phyloP scores from a whole-genome alignment of 352 stramenopile species.

The Pythium monospermum region DNA sequence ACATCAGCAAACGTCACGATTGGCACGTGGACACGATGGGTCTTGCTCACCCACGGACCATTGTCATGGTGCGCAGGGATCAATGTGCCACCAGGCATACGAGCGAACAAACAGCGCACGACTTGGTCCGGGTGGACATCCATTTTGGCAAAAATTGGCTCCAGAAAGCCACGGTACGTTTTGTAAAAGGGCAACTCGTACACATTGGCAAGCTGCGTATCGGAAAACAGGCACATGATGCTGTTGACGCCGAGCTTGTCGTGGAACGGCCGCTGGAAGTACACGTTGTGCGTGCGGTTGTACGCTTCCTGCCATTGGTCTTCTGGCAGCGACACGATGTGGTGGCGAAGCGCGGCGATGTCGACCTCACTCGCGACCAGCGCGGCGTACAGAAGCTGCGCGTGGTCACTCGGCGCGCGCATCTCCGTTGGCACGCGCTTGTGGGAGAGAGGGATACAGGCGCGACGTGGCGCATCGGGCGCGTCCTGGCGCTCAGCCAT shows the following conservation, averaged over 20 bases:
- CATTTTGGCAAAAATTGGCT: constrained; percentile 79
- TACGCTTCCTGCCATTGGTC: constrained; percentile 38
- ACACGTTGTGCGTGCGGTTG: constrained; percentile 72
- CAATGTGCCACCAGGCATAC: constrained; percentile 87
- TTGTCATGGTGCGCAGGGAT: constrained; percentile 97
- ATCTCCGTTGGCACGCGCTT: constrained; percentile 54
- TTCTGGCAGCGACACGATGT: constrained; percentile 31
- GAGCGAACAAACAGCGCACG: constrained; percentile 91
- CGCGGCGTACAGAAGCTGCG: constrained; percentile 31
- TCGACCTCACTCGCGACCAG: constrained; percentile 35
- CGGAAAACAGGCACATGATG: constrained; percentile 94
- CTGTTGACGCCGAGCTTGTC: constrained; percentile 95
- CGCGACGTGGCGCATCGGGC: constrained; percentile 28
- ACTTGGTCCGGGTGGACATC: constrained; percentile 44
- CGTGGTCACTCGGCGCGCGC: constrained; percentile 35
- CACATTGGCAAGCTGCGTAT: constrained; percentile 92
- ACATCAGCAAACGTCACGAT: constrained; percentile 80
- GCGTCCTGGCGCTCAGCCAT: constrained; percentile 26
- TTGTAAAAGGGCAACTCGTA: constrained; percentile 91
- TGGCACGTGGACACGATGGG: constrained; percentile 92
- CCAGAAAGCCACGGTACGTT: constrained; percentile 29
- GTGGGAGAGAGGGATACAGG: constrained; percentile 42
- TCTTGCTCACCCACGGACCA: constrained; percentile 90
- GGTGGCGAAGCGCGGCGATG: constrained; percentile 30
- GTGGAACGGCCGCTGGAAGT: constrained; percentile 88